Evolutionary conservation across 495 filamentous ascomycete species (phyloP), one percentile per base, ranked within the genome.

Genomic region (Cercophora newfieldiana): DNA sequence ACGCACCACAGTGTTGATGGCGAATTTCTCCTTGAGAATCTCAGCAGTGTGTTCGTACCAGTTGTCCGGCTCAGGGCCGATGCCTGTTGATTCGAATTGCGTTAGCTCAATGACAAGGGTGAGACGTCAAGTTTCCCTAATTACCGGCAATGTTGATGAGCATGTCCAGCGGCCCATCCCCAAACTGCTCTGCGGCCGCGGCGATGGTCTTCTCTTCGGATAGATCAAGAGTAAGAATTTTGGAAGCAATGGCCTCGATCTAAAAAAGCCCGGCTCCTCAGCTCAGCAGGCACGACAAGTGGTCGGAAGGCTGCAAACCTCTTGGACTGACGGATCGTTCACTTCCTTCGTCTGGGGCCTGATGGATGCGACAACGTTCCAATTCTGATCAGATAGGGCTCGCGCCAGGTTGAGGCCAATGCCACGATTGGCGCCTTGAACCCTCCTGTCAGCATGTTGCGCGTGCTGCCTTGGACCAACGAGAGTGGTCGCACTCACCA

Each of bases 81-180:
- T 3, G 48, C 48, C 48, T 50, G 33, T 16, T 7, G 7, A 44
- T 16, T 16, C 18, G 19, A 50, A 16, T 3, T 3, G 5, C 5
- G 48, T 50, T 50, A 50, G 48, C 30, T 5, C 5, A 12, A 33
- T 33, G 5, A 33, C 4, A 4, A 33, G 30, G 5, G 12, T 12
- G 5, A 5, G 12, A 4, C 30, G 30, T 33, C 30, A 33, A 33
- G 30, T 4, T 33, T 33, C 30, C 12, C 5, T 16, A 22, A n/a
- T n/a, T 50, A 50, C 48, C 48, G 18, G 48, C 48, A 22, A 50
- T 50, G 48, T 50, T 50, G 48, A 50, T 22, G 48, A 50, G 48
- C 48, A 50, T 50, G 19, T 50, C 48, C 6, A 50, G 48, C 5
- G 48, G 48, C 3, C 48, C 48, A 50, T 50, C 48, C 5, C 48